phyloP scores from a whole-genome alignment of 805 yeast genomes.

The Zygoascus biomembranicola region DNA sequence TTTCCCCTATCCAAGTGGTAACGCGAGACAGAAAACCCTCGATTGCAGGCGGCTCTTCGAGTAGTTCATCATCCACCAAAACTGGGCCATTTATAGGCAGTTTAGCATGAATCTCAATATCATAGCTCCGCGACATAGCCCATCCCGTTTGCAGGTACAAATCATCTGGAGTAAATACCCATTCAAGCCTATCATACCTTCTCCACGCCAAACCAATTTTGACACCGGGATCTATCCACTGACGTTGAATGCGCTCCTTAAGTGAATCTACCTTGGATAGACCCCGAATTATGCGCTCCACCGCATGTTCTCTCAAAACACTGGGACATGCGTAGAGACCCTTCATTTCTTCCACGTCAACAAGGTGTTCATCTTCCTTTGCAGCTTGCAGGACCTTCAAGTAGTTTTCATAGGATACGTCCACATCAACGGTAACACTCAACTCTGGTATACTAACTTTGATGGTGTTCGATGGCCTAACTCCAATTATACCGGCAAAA shows the following conservation, averaged over 20 bases:
- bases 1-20: conserved; percentile 41
- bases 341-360: conserved; percentile 3
- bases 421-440: conserved; percentile 37
- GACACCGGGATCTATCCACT: conserved; percentile 9
- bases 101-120: conserved; percentile 50
- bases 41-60: conserved; percentile 58
- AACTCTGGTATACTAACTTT: conserved; percentile 39
- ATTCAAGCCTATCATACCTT: conserved; percentile 67
- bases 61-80: conserved; percentile 13
- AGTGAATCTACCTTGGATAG: conserved; percentile 21
- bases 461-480: conserved; percentile 23
- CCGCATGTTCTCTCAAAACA: conserved; percentile 24
- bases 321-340: conserved; percentile 9
- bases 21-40: conserved; percentile 73
- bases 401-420: conserved; percentile 34
- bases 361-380: conserved; percentile 1
- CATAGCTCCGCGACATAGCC: conserved; percentile 38
- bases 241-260: conserved; percentile 5
- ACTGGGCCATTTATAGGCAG: conserved; percentile 23
- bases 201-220: conserved; percentile 52
- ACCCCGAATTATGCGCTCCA: conserved; percentile 31
- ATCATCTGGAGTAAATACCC: conserved; percentile 44
- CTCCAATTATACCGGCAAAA: conserved; percentile 41
- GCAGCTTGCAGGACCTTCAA: conserved; percentile 3
- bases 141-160: conserved; percentile 36